Evolutionary conservation across 2,329 filamentous ascomycete species (phyloP).

Genomic region (Verticillium nubilum): DNA sequence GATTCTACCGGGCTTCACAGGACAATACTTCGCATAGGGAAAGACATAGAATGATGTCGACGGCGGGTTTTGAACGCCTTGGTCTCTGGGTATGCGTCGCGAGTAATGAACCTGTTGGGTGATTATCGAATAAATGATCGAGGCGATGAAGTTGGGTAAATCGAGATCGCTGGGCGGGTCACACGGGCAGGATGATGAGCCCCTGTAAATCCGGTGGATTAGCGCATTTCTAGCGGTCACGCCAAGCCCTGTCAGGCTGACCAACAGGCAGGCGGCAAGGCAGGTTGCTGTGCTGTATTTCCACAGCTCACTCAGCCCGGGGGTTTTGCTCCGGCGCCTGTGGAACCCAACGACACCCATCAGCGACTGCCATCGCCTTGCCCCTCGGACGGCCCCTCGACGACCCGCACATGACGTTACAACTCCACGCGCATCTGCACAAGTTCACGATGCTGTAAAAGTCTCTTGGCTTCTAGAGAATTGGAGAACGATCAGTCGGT

Average conservation of each 20-base stretch:
- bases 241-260: not conserved
- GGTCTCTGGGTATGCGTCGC: not conserved
- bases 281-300: not conserved
- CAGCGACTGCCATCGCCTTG: not conserved
- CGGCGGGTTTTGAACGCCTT: not conserved
- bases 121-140: not conserved
- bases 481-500: not conserved
- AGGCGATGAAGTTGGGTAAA: not conserved
- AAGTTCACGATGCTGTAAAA: not conserved
- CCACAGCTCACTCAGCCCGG: not conserved
- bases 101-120: not conserved
- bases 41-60: not conserved
- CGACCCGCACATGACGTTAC: not conserved
- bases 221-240: not conserved
- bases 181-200: not conserved
- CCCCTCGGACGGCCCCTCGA: too few species aligned
- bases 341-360: too few species aligned
- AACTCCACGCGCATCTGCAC: not conserved
- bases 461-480: not conserved
- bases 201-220: not conserved
- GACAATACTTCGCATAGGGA: conserved; percentile 9
- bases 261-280: too few species aligned
- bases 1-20: conserved; percentile 25
- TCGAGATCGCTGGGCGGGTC: not conserved
- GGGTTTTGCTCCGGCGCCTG: not conserved